phyloP scores from a whole-genome alignment of 2,329 filamentous ascomycete species.

The Cladosporium sp. region DNA sequence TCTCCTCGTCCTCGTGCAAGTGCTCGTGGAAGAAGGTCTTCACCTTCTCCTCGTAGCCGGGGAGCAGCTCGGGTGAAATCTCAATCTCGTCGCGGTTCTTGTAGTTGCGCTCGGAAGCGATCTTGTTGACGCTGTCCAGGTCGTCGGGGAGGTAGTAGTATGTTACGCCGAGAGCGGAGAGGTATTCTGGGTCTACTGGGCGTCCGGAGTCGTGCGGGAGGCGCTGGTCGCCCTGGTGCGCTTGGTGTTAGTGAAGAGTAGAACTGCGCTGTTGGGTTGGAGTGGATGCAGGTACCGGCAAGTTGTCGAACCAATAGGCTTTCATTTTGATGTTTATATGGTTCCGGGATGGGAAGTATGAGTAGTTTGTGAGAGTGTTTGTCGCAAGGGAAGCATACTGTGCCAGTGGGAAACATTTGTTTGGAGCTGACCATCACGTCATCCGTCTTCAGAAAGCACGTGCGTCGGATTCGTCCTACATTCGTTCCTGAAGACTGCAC shows the following conservation, averaged over 20 bases:
- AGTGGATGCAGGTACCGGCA: slow-evolving; percentile 49
- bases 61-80: slow-evolving; percentile 83
- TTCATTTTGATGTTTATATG: slow-evolving; percentile 54
- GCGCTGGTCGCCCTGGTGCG: slow-evolving; percentile 84
- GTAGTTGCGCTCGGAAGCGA: slow-evolving; percentile 77
- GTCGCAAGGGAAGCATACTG: background rate
- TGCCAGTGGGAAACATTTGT: background rate
- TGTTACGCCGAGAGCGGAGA: slow-evolving; percentile 74
- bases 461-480: background rate
- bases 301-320: slow-evolving; percentile 71
- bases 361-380: background rate
- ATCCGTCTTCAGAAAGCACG: background rate
- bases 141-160: slow-evolving; percentile 68
- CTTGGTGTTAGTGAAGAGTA: slow-evolving; percentile 16
- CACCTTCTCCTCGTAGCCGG: slow-evolving; percentile 87
- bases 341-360: background rate
- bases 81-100: slow-evolving; percentile 93
- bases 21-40: slow-evolving; percentile 94
- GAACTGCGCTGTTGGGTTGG: background rate
- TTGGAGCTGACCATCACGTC: slow-evolving; percentile 4
- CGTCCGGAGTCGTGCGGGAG: slow-evolving; percentile 83
- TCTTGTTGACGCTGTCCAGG: slow-evolving; percentile 66
- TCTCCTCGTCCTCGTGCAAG: slow-evolving; percentile 97
- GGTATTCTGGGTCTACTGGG: slow-evolving; percentile 62
- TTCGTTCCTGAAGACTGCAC: background rate